Conservation (phyloP, 2,329 filamentous ascomycete species). For the Ceratocystis harringtonii region DNA sequence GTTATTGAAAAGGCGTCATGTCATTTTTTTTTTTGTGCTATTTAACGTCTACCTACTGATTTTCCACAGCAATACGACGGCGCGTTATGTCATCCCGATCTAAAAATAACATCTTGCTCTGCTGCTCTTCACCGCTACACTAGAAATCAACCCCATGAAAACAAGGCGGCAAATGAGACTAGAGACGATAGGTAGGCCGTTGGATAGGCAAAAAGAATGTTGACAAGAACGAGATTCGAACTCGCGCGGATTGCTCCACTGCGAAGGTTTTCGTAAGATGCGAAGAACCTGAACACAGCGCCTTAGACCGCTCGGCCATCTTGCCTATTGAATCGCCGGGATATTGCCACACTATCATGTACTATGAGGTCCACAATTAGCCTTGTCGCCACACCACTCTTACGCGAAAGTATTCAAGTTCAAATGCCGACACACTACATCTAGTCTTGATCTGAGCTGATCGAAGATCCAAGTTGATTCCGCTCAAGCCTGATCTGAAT, state of each 20-base stretch:
- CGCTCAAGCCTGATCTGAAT: neutral
- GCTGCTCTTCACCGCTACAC: neutral
- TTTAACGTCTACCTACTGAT: no score
- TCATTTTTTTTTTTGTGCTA: neutral
- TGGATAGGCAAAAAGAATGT: neutral
- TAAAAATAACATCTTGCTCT: neutral
- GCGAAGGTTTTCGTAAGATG: neutral
- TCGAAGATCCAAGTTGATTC: no score
- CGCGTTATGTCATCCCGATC: neutral
- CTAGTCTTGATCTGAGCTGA: neutral
- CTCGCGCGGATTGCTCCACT: slow-evolving; percentile 12
- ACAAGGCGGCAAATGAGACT: neutral
- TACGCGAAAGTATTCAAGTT: no score
- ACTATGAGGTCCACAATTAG: neutral
- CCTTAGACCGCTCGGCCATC: slow-evolving; percentile 14
- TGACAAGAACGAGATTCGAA: slow-evolving; percentile 14
- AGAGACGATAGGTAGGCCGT: neutral
- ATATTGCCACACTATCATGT: neutral
- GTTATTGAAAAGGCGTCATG: neutral
- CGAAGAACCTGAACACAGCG: slow-evolving; percentile 8
- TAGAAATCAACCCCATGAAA: neutral
- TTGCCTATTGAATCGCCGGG: neutral
- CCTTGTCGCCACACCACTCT: no score
- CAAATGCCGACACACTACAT: neutral
- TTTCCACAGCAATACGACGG: no score